These are phyloP conservation scores for Monotropa hypopitys DNA, from an alignment of 179 eudicot species.

Conservation along the genomic window DNA sequence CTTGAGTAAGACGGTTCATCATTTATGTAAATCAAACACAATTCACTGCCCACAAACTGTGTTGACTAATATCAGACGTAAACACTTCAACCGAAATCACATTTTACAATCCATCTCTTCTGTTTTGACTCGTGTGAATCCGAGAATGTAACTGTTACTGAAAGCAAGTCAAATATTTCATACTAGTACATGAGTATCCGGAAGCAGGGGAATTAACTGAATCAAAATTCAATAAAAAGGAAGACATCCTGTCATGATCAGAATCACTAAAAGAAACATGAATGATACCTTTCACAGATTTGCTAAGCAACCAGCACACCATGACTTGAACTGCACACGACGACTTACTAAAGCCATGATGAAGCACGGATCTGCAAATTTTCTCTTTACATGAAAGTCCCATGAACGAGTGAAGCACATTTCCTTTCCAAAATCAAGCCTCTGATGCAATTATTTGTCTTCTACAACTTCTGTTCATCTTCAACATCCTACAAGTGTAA, in stretches of 20 bases:
- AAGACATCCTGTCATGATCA: not conserved
- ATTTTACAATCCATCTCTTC: no score
- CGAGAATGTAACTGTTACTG: no score
- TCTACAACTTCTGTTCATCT: slow-evolving; percentile 10
- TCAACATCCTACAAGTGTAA: slow-evolving; percentile 12
- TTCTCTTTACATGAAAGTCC: not conserved
- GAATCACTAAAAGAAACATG: not conserved
- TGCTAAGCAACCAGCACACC: not conserved
- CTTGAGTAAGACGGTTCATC: no score
- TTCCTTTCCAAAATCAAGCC: not conserved
- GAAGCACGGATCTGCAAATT: not conserved
- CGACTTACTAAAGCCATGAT: not conserved
- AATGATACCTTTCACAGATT: not conserved
- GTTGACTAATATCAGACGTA: no score
- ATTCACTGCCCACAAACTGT: no score
- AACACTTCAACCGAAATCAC: no score
- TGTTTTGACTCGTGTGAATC: no score
- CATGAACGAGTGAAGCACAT: not conserved
- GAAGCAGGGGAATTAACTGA: not conserved
- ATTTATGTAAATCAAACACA: no score
- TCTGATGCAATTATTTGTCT: not conserved
- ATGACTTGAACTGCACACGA: not conserved
- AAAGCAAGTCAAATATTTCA: not conserved
- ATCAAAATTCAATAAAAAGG: not conserved
- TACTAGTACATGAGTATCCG: not conserved